These are phyloP conservation scores for Gentiana dahurica DNA, from an alignment of 257 asterid genomes.

Conservation along the genomic window DNA sequence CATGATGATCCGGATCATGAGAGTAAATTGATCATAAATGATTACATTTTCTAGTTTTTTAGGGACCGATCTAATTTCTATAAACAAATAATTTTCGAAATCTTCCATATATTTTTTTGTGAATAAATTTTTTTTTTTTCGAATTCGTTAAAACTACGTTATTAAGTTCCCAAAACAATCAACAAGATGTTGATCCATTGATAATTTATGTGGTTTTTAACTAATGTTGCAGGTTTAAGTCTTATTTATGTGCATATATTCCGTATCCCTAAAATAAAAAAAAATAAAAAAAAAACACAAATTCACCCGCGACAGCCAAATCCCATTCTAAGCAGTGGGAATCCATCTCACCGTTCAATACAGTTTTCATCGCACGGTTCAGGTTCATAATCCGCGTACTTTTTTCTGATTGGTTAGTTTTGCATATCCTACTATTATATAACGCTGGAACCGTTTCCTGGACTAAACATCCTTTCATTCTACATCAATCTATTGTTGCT, in stretches of 20 bases:
- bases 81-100: no score
- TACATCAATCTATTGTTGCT: background rate
- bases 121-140: no score
- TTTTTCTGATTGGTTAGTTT: slow-evolving; percentile 15
- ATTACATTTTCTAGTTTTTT: no score
- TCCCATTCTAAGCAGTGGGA: background rate
- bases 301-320: background rate
- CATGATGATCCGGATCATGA: no score
- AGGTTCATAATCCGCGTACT: slow-evolving; percentile 24
- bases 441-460: slow-evolving; percentile 10
- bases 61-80: no score
- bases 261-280: background rate
- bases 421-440: slow-evolving; percentile 21
- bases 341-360: slow-evolving; percentile 23
- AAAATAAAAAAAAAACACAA: background rate
- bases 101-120: no score
- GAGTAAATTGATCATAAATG: no score
- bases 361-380: slow-evolving; percentile 23
- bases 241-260: background rate
- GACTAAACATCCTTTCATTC: background rate
- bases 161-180: background rate
- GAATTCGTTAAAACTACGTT: no score
- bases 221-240: background rate
- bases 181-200: slow-evolving; percentile 1
- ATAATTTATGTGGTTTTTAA: background rate